Conservation (phyloP, 257 asterid species). For the Catharanthus roseus region DNA sequence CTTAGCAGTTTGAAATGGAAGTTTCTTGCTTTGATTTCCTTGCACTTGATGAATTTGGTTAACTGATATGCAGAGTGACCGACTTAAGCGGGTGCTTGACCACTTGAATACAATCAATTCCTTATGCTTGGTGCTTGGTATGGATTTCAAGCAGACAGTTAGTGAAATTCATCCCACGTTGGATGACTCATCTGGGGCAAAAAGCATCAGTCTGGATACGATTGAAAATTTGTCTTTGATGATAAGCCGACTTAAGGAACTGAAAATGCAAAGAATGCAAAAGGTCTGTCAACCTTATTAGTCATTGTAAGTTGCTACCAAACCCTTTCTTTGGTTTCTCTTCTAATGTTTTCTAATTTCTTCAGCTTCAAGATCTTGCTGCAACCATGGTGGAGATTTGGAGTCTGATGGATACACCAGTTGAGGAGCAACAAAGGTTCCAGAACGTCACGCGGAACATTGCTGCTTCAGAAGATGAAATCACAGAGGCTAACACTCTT, state of each 20-base stretch:
- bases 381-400: slow-evolving; percentile 80
- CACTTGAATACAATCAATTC: slow-evolving; percentile 44
- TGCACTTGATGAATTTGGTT: slow-evolving; percentile 7
- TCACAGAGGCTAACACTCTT: slow-evolving; percentile 56
- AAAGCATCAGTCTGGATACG: slow-evolving; percentile 47
- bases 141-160: slow-evolving; percentile 56
- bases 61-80: slow-evolving; percentile 47
- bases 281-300: slow-evolving; percentile 37
- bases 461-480: slow-evolving; percentile 72
- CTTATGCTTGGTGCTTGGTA: slow-evolving; percentile 69
- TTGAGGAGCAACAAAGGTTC: slow-evolving; percentile 60
- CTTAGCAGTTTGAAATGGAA: neutral
- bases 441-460: slow-evolving; percentile 50
- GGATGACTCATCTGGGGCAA: slow-evolving; percentile 36
- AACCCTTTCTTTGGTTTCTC: slow-evolving; percentile 5
- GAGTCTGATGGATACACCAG: slow-evolving; percentile 84
- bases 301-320: neutral
- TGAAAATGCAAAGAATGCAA: slow-evolving; percentile 64
- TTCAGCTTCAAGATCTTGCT: slow-evolving; percentile 80
- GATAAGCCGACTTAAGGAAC: slow-evolving; percentile 41
- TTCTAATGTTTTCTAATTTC: slow-evolving; percentile 18
- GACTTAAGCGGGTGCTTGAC: slow-evolving; percentile 53
- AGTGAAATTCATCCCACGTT: slow-evolving; percentile 57
- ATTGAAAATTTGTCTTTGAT: slow-evolving; percentile 46
- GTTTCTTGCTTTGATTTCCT: slow-evolving; percentile 10